phyloP scores from a whole-genome alignment of 1,284 basidiomycete species.

The Cutaneotrichosporon cavernicola region DNA sequence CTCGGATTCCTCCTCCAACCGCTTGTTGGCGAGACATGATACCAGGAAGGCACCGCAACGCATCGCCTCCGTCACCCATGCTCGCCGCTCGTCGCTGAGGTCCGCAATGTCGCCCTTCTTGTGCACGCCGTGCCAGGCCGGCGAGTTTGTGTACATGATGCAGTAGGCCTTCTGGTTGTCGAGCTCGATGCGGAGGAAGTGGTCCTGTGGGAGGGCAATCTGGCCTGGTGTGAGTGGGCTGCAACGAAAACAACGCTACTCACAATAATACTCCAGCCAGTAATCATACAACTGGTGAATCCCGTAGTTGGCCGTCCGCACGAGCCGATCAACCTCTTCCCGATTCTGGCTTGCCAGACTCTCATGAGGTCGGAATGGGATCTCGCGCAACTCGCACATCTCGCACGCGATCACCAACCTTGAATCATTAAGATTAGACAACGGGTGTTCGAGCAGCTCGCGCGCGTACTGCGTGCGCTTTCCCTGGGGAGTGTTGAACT shows the following conservation, averaged over 20 bases:
- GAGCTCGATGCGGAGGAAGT: slow-evolving; percentile 32
- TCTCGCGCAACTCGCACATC: slow-evolving; percentile 23
- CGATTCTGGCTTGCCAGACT: slow-evolving; percentile 17
- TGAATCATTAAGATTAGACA: slow-evolving; percentile 29
- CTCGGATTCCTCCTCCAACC: slow-evolving; percentile 24
- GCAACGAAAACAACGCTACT: background rate
- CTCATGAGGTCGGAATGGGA: slow-evolving; percentile 22
- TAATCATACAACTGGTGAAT: slow-evolving; percentile 26
- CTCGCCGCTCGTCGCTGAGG: slow-evolving; percentile 18
- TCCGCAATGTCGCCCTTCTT: slow-evolving; percentile 20
- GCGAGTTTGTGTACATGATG: slow-evolving; percentile 23
- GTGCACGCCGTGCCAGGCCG: slow-evolving; percentile 23
- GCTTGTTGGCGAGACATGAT: slow-evolving; percentile 17
- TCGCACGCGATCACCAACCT: slow-evolving; percentile 33
- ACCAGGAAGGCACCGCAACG: slow-evolving; percentile 21
- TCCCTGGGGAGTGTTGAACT: slow-evolving; percentile 19
- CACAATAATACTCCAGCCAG: slow-evolving; percentile 31
- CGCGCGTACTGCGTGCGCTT: slow-evolving; percentile 25
- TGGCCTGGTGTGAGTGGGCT: background rate
- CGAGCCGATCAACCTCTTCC: slow-evolving; percentile 22
- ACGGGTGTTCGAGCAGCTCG: slow-evolving; percentile 35
- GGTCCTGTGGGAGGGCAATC: slow-evolving; percentile 19
- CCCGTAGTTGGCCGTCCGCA: slow-evolving; percentile 28
- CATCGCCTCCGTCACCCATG: slow-evolving; percentile 21
- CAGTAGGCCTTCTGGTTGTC: slow-evolving; percentile 21